Conservation (phyloP, 345 rosid genomes). For the Euphorbia tirucalli region DNA sequence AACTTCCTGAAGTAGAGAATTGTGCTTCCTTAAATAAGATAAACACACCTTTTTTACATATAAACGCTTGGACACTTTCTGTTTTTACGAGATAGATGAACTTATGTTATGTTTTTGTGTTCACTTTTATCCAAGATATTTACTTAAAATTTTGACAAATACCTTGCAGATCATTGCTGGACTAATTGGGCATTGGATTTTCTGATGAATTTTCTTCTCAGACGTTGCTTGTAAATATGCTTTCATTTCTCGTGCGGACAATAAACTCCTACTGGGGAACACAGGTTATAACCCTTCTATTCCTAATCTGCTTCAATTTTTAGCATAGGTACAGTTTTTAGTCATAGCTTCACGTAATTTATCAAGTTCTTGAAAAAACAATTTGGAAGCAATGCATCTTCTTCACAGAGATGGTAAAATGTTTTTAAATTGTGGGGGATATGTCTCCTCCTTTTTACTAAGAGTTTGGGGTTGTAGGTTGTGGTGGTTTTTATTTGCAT, state of each 20-base stretch:
- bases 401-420: not conserved
- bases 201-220: slow-evolving; percentile 77
- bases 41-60: not conserved
- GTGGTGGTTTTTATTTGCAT: not conserved
- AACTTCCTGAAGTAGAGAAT: not conserved
- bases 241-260: slow-evolving; percentile 78
- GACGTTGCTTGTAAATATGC: slow-evolving; percentile 68
- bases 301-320: slow-evolving; percentile 1
- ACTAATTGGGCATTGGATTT: slow-evolving; percentile 76
- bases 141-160: slow-evolving; percentile 21
- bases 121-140: too few relatives aligned
- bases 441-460: not conserved
- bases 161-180: slow-evolving; percentile 86
- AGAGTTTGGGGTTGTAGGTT: not conserved
- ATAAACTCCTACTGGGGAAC: slow-evolving; percentile 93
- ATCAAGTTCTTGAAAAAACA: not conserved
- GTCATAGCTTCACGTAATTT: not conserved
- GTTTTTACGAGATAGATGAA: not conserved
- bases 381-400: not conserved
- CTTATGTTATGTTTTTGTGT: not conserved
- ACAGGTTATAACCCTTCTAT: slow-evolving; percentile 52
- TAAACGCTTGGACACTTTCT: not conserved
- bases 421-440: not conserved
- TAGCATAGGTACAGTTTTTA: not conserved
- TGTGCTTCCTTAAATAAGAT: not conserved